Evolutionary conservation across 192 early-diverging fungal species (phyloP), one percentile per base, ranked within the genome.

Genomic region (Phlyctochytrium planicorne): DNA sequence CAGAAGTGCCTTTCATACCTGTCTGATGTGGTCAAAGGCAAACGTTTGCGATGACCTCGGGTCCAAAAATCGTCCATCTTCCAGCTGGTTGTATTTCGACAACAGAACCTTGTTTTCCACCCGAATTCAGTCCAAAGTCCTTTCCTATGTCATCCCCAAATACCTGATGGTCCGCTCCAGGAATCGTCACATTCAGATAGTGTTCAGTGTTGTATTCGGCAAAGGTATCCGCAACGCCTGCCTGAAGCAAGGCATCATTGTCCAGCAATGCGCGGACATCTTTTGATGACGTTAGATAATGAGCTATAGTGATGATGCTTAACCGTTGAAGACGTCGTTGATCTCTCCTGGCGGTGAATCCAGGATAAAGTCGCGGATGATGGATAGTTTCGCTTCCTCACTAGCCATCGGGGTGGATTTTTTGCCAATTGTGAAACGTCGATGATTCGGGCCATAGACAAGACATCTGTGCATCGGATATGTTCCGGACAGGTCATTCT

Each of bases 301-400:
- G 29, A 14, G 31, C 17, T 25, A 12, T 24, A 62, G 10, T 10
- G 14, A 12, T 59, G 6, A 17, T 2, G 24, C n/a, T 30, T 20
- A 86, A 95, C 94, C 95, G 67, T 95, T 96, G 69, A 93, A 94
- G 30, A 99, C 95, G 78, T 97, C 93, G 79, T 92, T 92, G 4
- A 97, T 85, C 84, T 99, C 94, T 47, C 97, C 97, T 6, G 97
- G 97, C n/a, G 97, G 97, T 61, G 90, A 90, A 52, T 91, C 83
- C 53, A 91, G 78, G 16, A 97, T 80, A 65, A 97, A 90, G 29
- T 80, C 72, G 29, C 87, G 82, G 27, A 89, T 90, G 71, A 90
- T 92, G 70, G 88, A 25, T 10, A 72, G 64, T 27, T 63, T 72
- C 30, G 47, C 62, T 30, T 47, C 83, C 32, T 57, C 55, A 10